Evolutionary conservation across 495 filamentous ascomycete genomes (phyloP).

Genomic region (Evansstolkia leycettana): DNA sequence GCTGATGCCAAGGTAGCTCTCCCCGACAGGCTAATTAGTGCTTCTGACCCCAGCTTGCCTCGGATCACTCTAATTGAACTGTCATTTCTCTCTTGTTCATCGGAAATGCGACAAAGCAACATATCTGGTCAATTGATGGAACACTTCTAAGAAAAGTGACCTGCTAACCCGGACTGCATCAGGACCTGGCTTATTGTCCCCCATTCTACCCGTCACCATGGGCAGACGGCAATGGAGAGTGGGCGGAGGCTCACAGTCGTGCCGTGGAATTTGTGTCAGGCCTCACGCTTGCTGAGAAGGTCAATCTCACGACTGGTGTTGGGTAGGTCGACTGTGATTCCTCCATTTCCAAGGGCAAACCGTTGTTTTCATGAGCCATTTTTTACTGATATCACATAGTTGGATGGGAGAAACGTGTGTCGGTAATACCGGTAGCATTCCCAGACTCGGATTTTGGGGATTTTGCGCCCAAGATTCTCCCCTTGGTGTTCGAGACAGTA

Average conservation of each 20-base stretch:
- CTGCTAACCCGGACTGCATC: background rate
- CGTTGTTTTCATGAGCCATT: background rate
- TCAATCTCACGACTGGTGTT: constrained; percentile 81
- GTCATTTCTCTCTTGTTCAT: background rate
- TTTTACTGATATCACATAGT: constrained; percentile 20
- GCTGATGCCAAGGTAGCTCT: constrained; percentile 21
- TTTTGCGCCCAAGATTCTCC: constrained; percentile 88
- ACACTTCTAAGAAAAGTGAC: no score
- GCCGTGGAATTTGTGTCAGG: constrained; percentile 70
- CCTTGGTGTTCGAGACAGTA: constrained; percentile 65
- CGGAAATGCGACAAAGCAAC: background rate
- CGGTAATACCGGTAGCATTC: constrained; percentile 46
- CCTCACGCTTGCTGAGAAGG: constrained; percentile 79
- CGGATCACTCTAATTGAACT: background rate
- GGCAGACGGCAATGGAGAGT: constrained; percentile 55
- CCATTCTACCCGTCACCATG: constrained; percentile 82
- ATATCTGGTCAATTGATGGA: background rate
- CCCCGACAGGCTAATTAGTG: background rate
- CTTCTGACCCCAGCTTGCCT: no score
- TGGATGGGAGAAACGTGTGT: constrained; percentile 73
- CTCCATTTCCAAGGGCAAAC: background rate
- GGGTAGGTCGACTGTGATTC: constrained; percentile 37
- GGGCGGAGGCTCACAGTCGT: constrained; percentile 66
- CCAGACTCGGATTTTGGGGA: constrained; percentile 63
- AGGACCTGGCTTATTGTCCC: constrained; percentile 30